Evolutionary conservation across 2,329 filamentous ascomycete genomes (phyloP), one percentile per base, ranked within the genome.

Genomic region (Ascochyta fabae): DNA sequence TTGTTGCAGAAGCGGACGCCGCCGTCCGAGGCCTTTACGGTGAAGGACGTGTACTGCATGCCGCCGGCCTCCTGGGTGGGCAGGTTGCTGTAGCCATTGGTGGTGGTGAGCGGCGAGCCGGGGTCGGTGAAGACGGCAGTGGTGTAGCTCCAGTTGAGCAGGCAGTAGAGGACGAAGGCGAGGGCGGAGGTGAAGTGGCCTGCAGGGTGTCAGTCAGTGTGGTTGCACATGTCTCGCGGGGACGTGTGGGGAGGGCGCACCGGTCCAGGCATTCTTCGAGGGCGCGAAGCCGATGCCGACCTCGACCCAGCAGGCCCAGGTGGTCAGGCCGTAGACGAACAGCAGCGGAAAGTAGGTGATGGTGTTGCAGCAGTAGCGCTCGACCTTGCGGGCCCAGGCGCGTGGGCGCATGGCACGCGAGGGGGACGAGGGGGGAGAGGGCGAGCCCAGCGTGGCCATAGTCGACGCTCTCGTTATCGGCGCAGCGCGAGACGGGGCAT

Each of bases 1-100:
- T 99, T 99, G 79, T 98, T 98, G 83, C 95, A 99, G 80, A 89
- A 98, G 51, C 95, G 86, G 48, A 90, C 79, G 68, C 90, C 90
- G 67, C 95, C 95, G 38, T 91, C 92, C 8, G 73, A 75, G 53
- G 91, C 89, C 78, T 95, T 99, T 71, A 97, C 95, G 1, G 94
- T 98, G 70, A 96, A 90, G 34, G 89, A 90, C 8, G 90, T 89
- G 53, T 87, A 83, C 46, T 80, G 74, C n/a, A 79, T 73, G 62
- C 74, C 62, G 6, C 67, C 69, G 66, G 84, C 77, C 60, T 88
- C 86, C 58, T 86, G 83, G n/a, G 89, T 91, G 1, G 93, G 92
- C 40, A 97, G 82, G 42, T 89, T 87, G 73, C 87, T 90, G 79
- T 97, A 97, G 64, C 88, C 88, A 71, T 72, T 63, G 51, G 68